Evolutionary conservation across 148 eudicot species (phyloP), one percentile per base, ranked within the genome.

Genomic region (Silene conica): DNA sequence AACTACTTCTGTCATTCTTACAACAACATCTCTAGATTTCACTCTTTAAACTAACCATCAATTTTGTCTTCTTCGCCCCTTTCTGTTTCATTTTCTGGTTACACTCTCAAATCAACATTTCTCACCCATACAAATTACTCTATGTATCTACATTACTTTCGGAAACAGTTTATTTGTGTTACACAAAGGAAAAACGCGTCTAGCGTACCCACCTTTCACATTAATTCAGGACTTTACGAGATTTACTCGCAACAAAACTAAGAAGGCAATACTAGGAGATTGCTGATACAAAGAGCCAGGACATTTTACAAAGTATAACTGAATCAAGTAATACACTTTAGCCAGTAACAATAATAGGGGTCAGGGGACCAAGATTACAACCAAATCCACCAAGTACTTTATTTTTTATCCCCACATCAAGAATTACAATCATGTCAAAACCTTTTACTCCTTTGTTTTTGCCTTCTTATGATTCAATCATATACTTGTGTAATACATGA

Each of bases 381-480:
- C 64, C 56, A 72, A 52, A 63, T 46, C 73, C 70, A 70, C 59
- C 50, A 18, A 72, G 31, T 55, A 60, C 48, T 9, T 76, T 72
- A 80, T 72, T 80, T 48, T 58, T 6, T 15, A 13, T 14, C 56
- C 34, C 76, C 72, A 46, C 78, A 67, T 20, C 74, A 73, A 79
- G 81, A 81, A 79, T 50, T 79, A 84, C 76, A 81, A 86, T 77
- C 79, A 79, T 81, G 76, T 75, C 77, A 77, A 52, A 59, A 59
- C 55, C 78, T 8, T 68, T 70, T 81, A 73, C 46, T 79, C 69
- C 61, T 52, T 69, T 65, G 46, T 45, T 71, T 69, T 71, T 73
- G 43, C 78, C 80, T 78, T 83, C 66, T 75, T 79, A 59, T 77
- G 60, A 77, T 83, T 84, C 64, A 73, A 63, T 75, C 77, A 41